A percentile compares a stretch with the other conserved stretches of the same genome.
Conservation (phyloP, 768 basidiomycete genomes). For the Dendrothele bispora region DNA sequence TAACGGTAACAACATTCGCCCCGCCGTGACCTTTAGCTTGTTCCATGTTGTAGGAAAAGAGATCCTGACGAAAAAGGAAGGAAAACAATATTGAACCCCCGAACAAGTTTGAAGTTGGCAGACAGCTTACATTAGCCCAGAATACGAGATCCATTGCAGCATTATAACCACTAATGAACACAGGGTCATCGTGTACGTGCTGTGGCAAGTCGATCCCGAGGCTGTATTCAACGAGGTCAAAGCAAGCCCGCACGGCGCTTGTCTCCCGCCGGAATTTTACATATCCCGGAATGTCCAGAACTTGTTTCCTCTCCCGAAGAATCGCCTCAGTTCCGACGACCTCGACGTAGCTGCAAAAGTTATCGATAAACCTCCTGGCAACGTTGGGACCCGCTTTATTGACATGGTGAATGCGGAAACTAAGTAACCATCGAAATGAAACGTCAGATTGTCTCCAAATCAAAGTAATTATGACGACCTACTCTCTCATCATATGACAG, state of each 20-base stretch:
- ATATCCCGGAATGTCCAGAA: constrained; percentile 55
- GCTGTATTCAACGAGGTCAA: constrained; percentile 60
- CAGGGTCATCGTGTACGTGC: constrained; percentile 55
- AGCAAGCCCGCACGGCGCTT: constrained; percentile 65
- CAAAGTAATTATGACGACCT: constrained; percentile 25
- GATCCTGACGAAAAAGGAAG: constrained; percentile 40
- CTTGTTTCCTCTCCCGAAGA: constrained; percentile 54
- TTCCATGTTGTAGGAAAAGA: constrained; percentile 76
- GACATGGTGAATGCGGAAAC: constrained; percentile 53
- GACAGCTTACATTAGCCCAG: constrained; percentile 68
- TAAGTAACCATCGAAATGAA: constrained; percentile 21
- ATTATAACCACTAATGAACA: constrained; percentile 53
- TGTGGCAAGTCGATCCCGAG: constrained; percentile 65
- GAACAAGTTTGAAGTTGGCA: background rate
- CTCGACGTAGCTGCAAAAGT: constrained; percentile 56
- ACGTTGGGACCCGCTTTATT: constrained; percentile 44
- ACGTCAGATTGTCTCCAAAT: background rate
- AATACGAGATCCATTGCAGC: constrained; percentile 66
- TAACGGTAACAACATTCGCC: constrained; percentile 69
- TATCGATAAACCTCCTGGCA: constrained; percentile 47
- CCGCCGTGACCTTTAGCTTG: constrained; percentile 62
- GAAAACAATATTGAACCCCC: background rate
- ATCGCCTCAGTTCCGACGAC: constrained; percentile 60
- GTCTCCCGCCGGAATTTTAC: constrained; percentile 63
- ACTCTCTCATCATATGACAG: constrained; percentile 63